Evolutionary conservation across 2,329 filamentous ascomycete genomes (phyloP).

Genomic region (Aspergillus latus): DNA sequence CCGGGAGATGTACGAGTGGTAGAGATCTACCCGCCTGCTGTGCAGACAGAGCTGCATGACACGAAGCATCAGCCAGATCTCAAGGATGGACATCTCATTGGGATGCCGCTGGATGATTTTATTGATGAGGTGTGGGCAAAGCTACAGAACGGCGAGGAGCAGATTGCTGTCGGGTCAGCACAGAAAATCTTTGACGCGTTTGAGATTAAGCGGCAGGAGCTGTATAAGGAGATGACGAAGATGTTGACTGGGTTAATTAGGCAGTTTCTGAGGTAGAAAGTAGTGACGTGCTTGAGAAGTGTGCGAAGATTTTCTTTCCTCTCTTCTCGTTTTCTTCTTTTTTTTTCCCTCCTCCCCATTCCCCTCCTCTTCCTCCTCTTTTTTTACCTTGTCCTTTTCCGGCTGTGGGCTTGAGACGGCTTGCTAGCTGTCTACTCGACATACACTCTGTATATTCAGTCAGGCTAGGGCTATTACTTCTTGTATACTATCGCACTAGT

Average conservation of each 20-base stretch:
- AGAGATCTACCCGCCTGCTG: slow-evolving; percentile 56
- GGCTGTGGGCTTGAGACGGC: too few species aligned
- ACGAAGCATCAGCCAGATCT: slow-evolving; percentile 56
- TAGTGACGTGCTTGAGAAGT: not conserved
- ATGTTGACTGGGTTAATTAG: slow-evolving; percentile 23
- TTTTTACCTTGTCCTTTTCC: too few species aligned
- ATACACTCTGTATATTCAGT: too few species aligned
- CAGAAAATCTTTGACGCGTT: slow-evolving; percentile 46
- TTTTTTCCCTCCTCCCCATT: too few species aligned
- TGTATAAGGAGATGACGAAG: slow-evolving; percentile 32
- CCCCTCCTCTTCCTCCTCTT: too few species aligned
- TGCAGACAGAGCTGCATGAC: slow-evolving; percentile 59
- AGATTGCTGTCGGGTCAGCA: slow-evolving; percentile 52
- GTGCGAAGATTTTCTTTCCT: too few species aligned
- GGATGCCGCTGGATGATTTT: slow-evolving; percentile 57
- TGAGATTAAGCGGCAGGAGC: slow-evolving; percentile 50
- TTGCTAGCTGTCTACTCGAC: too few species aligned
- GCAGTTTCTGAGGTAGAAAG: slow-evolving; percentile 22
- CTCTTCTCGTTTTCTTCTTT: too few species aligned
- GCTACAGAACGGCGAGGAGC: slow-evolving; percentile 50
- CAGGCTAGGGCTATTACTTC: too few species aligned
- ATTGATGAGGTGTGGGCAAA: slow-evolving; percentile 51
- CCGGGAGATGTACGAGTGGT: slow-evolving; percentile 52
- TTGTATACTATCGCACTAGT: too few species aligned
- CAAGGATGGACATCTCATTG: slow-evolving; percentile 50